phyloP scores from a whole-genome alignment of 306 rosid species.

The Parietaria judaica region DNA sequence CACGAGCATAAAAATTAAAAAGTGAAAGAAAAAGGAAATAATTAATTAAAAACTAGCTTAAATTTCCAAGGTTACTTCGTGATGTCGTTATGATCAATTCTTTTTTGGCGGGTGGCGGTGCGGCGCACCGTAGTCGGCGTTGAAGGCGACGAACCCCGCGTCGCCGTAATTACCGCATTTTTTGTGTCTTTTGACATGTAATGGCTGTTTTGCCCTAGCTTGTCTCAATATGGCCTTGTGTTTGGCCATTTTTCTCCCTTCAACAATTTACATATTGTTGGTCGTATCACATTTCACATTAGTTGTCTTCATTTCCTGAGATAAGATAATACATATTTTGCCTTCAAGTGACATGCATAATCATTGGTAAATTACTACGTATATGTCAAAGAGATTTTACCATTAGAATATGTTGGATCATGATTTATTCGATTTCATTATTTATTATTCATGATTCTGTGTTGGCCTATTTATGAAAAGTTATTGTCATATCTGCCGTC shows the following conservation, averaged over 20 bases:
- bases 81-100: slow-evolving; percentile 16
- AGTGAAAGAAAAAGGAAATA: no score
- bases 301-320: slow-evolving; percentile 12
- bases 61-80: no score
- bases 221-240: background rate
- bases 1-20: no score
- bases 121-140: slow-evolving; percentile 42
- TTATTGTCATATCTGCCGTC: no score
- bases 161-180: background rate
- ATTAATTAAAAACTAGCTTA: no score
- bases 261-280: background rate
- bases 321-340: background rate
- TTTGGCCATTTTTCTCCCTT: slow-evolving; percentile 11
- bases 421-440: no score
- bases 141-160: slow-evolving; percentile 36
- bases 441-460: no score
- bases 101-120: slow-evolving; percentile 54
- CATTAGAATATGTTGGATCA: no score
- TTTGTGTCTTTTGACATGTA: slow-evolving; percentile 5
- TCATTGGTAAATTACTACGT: background rate
- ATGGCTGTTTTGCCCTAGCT: background rate
- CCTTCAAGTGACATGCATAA: background rate
- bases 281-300: slow-evolving; percentile 4
- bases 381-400: background rate
- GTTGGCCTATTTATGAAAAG: no score